Conservation (phyloP, 1,284 basidiomycete genomes). For the Ceraceosorus guamensis region DNA sequence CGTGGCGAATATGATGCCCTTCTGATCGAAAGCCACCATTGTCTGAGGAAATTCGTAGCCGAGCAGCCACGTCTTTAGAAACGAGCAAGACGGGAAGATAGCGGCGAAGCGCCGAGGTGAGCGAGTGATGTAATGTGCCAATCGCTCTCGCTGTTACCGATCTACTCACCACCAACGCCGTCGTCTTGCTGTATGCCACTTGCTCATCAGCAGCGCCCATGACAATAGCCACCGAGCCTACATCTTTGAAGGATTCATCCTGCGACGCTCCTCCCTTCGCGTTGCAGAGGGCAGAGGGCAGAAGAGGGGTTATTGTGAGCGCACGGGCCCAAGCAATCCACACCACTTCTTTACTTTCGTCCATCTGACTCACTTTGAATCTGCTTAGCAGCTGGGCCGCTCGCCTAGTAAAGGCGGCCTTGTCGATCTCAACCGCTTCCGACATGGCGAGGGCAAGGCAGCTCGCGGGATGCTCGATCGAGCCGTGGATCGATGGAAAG, state of each 20-base stretch:
- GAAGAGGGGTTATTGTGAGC: too few species aligned
- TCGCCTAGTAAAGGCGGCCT: constrained; percentile 24
- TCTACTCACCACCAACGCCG: constrained; percentile 20
- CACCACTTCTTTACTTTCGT: too few species aligned
- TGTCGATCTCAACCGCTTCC: constrained; percentile 34
- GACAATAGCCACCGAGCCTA: constrained; percentile 26
- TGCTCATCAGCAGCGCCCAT: constrained; percentile 32
- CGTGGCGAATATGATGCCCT: constrained; percentile 70
- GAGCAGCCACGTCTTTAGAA: constrained; percentile 74
- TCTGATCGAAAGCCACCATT: constrained; percentile 67
- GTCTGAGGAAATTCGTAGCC: constrained; percentile 97
- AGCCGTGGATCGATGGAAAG: too few species aligned
- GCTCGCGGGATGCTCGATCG: too few species aligned
- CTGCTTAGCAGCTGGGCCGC: constrained; percentile 18
- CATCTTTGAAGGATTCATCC: constrained; percentile 14
- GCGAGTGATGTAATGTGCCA: background rate
- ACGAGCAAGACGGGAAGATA: background rate
- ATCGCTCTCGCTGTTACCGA: background rate
- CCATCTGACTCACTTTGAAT: constrained; percentile 18
- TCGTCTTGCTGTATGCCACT: constrained; percentile 28
- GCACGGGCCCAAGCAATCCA: too few species aligned
- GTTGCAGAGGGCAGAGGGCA: too few species aligned
- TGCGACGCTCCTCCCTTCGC: background rate
- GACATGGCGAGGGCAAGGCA: constrained; percentile 16
- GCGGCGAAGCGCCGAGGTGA: background rate